Evolutionary conservation across 371 early-diverging fungal genomes (phyloP), one percentile per base, ranked within the genome.

Genomic region (Smittium culicis): DNA sequence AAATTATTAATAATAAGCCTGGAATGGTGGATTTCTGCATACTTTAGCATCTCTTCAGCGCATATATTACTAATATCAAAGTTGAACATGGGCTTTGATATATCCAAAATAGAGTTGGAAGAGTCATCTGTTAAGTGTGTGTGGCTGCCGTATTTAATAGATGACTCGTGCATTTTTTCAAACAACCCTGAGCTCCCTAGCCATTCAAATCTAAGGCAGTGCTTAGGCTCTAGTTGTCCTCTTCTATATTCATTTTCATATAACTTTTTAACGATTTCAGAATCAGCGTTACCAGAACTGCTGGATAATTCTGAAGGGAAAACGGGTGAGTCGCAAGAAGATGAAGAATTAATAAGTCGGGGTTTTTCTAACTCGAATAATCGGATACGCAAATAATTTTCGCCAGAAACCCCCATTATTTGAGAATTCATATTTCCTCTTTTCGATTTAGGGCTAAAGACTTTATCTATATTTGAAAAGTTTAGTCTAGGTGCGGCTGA

Each of bases 301-400:
- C 57, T 57, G 5, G 25, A 27, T 16, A 57, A 57, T 20, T 57
- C 5, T 25, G 5, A 27, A 35, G 54, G 34, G 28, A 68, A 61
- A 17, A 68, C 70, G 25, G 65, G 61, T 16, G 70, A 54, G 17
- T 66, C 73, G 2, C 33, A 57, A 16, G 63, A 30, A 3, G 74
- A 75, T 5, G 75, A 62, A 5, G 75, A 73, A 30, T 76, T 75
- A 59, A 74, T 72, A 0, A 72, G 73, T 1, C 76, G 67, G 25
- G 74, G 71, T 20, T 71, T 67, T 0, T 74, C 68, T 54, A 72
- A 66, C 17, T 67, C 30, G 24, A 61, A 45, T 1, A 75, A 35
- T 17, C 68, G 66, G 17, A 76, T 66, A 17, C 67, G 69, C 28
- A 76, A 66, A 24, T 68, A 54, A 45, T 76, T 75, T 54, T 66